Evolutionary conservation across 2,329 filamentous ascomycete genomes (phyloP).

Genomic region (Phaeosphaeriaceae sp.): DNA sequence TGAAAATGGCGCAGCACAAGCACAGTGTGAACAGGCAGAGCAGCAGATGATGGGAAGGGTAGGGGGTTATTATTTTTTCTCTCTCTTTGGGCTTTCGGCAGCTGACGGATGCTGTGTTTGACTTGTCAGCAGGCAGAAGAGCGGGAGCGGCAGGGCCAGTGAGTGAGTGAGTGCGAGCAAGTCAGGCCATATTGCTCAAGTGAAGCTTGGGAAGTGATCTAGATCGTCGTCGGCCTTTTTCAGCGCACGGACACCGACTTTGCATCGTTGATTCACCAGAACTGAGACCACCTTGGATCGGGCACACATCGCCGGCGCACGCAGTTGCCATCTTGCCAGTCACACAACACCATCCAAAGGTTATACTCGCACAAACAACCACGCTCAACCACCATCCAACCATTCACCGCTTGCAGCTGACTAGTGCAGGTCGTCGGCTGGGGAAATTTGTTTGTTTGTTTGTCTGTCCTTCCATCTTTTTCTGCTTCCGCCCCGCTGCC

Average conservation of each 20-base stretch:
- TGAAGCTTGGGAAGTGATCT: neutral
- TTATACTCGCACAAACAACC: no score
- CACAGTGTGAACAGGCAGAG: no score
- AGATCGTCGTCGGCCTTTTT: conserved; percentile 1
- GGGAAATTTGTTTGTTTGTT: no score
- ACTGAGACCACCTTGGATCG: conserved; percentile 3
- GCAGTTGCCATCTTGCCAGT: neutral
- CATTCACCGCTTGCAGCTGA: no score
- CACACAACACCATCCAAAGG: no score
- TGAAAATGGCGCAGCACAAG: no score
- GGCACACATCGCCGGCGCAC: conserved; percentile 8
- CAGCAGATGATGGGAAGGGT: no score
- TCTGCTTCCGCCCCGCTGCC: conserved; percentile 10
- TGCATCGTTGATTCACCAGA: conserved; percentile 12
- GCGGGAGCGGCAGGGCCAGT: neutral
- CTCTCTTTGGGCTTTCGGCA: no score
- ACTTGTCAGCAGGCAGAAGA: neutral
- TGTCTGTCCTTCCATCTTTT: neutral
- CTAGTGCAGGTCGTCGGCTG: no score
- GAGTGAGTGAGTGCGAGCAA: neutral
- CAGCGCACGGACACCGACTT: neutral
- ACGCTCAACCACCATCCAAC: conserved; percentile 1
- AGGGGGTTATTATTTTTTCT: no score
- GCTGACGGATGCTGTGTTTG: neutral
- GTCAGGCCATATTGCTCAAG: neutral